Conservation (phyloP, 1,284 basidiomycete genomes). For the Schizophyllum amplum region DNA sequence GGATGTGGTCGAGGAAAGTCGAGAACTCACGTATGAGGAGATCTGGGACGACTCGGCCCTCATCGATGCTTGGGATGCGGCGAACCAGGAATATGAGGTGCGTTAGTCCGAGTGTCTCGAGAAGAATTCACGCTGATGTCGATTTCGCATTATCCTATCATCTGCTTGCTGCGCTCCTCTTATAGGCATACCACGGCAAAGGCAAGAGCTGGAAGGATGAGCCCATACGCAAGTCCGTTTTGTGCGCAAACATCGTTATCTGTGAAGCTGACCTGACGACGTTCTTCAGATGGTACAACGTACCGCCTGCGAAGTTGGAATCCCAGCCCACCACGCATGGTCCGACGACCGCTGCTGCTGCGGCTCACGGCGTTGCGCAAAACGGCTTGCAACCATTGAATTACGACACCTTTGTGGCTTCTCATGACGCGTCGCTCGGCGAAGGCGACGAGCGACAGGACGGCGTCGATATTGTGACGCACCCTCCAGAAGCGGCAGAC, state of each 20-base stretch:
- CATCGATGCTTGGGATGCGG: slow-evolving; percentile 74
- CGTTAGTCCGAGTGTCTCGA: too few species aligned
- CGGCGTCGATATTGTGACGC: too few species aligned
- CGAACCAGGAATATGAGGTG: slow-evolving; percentile 69
- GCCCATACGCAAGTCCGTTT: slow-evolving; percentile 46
- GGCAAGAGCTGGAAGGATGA: slow-evolving; percentile 65
- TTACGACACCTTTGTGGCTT: slow-evolving; percentile 61
- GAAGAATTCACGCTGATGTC: too few species aligned
- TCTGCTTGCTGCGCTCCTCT: too few species aligned
- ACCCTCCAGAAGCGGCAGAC: too few species aligned
- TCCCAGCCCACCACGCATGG: not conserved
- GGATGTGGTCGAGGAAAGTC: slow-evolving; percentile 36
- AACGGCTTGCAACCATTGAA: slow-evolving; percentile 54
- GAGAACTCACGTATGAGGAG: slow-evolving; percentile 60
- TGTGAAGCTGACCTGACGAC: slow-evolving; percentile 1
- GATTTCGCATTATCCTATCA: too few species aligned
- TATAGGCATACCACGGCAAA: slow-evolving; percentile 63
- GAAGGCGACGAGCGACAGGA: slow-evolving; percentile 9
- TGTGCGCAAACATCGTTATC: slow-evolving; percentile 37
- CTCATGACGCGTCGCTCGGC: slow-evolving; percentile 55
- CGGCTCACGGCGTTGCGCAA: slow-evolving; percentile 8
- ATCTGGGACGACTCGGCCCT: slow-evolving; percentile 80
- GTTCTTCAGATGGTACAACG: slow-evolving; percentile 62
- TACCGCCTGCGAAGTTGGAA: slow-evolving; percentile 31
- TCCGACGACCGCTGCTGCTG: not conserved